Base-by-base conservation (phyloP, 2,329 filamentous ascomycete species). In the Sordariomycetes sp. region DNA sequence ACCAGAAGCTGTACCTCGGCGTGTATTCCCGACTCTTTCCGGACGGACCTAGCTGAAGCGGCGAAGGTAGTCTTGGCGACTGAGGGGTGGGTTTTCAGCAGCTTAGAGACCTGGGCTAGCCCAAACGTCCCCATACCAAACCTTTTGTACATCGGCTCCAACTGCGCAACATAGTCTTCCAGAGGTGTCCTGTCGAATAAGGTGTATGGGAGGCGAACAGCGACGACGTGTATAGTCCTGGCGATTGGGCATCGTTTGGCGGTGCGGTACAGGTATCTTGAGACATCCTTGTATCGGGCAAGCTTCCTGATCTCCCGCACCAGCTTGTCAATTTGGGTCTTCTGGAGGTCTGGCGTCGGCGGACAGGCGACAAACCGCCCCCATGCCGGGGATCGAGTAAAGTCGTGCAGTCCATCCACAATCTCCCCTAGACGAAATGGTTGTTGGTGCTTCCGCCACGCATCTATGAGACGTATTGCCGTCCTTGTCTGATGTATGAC, bases 1-100 rank as follows among this genome's bases (percentile, higher is more conserved):
- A 70, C 72, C 10, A 79, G 59, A 22, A 81, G 70, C 60, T 80
- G 76, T 28, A 81, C 71, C 63, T 80, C 76, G 3, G 77, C 77
- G 60, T 81, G 78, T 25, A 80, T 74, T n/a, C 65, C 67, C 1
- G 67, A 62, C 3, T 56, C 34, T n/a, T 50, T 14, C 20, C 12
- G n/a, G 22, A 14, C 20, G 3, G 20, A 50, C 2, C 7, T 22
- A 3, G 20, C 20, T 12, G 12, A 3, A 12, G 11, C 22, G 5
- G 6, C 22, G 46, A 50, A 50, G 2, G 11, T 3, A 50, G 20
- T 2, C 22, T 12, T 22, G 6, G 46, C 46, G 11, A 6, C 8
- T 50, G n/a, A 24, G 20, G 4, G n/a, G 11, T n/a, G n/a, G 46
- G 22, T 50, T 6, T 24, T 24, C 20, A 50, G 22, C 18, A 22